phyloP scores from a whole-genome alignment of 1,139 yeast genomes.

The Hanseniaspora uvarum region DNA sequence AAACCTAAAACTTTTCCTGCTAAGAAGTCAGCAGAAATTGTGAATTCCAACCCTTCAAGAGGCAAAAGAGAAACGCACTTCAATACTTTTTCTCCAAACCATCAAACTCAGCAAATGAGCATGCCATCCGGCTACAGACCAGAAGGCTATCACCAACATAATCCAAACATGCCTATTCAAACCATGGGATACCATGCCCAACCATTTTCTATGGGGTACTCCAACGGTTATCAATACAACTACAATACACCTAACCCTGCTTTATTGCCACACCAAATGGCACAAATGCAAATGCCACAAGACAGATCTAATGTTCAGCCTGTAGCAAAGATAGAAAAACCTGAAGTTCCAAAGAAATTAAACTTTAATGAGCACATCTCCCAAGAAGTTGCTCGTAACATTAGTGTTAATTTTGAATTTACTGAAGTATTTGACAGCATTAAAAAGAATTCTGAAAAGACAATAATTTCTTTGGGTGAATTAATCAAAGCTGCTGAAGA shows the following conservation, averaged over 20 bases:
- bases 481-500: constrained; percentile 4
- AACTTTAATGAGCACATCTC: background rate
- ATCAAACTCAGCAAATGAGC: background rate
- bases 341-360: background rate
- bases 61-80: background rate
- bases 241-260: background rate
- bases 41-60: background rate
- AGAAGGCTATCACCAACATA: background rate
- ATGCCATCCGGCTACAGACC: background rate
- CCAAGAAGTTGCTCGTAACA: background rate
- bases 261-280: background rate
- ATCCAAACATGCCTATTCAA: background rate
- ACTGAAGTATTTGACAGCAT: constrained; percentile 1
- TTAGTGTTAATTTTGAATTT: background rate
- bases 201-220: background rate
- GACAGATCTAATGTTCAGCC: background rate
- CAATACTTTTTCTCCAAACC: background rate
- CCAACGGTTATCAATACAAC: background rate
- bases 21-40: background rate
- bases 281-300: background rate
- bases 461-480: background rate
- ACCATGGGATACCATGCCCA: background rate
- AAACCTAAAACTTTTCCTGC: background rate
- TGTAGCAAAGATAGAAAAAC: background rate
- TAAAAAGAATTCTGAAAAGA: constrained; percentile 2